Base-by-base conservation (phyloP, 2,329 filamentous ascomycete species). In the Aspergillus alliaceus region DNA sequence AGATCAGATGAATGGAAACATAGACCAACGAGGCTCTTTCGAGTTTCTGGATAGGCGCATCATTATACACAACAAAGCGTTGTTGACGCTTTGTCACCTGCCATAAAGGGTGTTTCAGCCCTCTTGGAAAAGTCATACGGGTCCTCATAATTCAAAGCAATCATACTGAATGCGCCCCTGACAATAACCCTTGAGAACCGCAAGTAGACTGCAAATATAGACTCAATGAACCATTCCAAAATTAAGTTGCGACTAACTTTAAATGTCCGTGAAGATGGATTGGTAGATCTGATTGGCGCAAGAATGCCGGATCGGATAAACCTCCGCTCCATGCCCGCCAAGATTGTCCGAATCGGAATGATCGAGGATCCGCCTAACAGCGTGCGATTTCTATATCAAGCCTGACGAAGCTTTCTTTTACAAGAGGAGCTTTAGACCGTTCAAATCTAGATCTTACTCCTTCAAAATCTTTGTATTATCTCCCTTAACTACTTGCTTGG, bases 281-380 rank as follows among this genome's bases (percentile, higher is more conserved):
- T 48, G 42, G 51, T 56, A 22, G 18, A 58, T 55, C 11, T 62
- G 60, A 60, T 62, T 57, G 57, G 59, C 50, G 39, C 29, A 53
- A 56, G 42, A 5, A 9, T 1, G 8, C 25, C 64, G 66, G 63
- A 51, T 9, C 66, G 66, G 66, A 67, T 59, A 51, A 68, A 66
- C 53, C 34, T 52, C n/a, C 2, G 15, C 32, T 54, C 62, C 34
- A 9, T 52, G 31, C 32, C 32, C 60, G 61, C 64, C 58, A 66
- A 65, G 63, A 57, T 57, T 59, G 53, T 52, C 48, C 44, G 56
- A 55, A 54, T 55, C 58, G 42, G 61, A 62, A 62, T 61, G 57
- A 56, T 64, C 55, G 52, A 64, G 47, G 54, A 55, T 59, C 57
- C 54, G 57, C 57, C 40, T 60, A 58, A 53, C 54, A 58, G 54